Evolutionary conservation across 345 rosid genomes (phyloP).

Genomic region (Cochlearia excelsa): DNA sequence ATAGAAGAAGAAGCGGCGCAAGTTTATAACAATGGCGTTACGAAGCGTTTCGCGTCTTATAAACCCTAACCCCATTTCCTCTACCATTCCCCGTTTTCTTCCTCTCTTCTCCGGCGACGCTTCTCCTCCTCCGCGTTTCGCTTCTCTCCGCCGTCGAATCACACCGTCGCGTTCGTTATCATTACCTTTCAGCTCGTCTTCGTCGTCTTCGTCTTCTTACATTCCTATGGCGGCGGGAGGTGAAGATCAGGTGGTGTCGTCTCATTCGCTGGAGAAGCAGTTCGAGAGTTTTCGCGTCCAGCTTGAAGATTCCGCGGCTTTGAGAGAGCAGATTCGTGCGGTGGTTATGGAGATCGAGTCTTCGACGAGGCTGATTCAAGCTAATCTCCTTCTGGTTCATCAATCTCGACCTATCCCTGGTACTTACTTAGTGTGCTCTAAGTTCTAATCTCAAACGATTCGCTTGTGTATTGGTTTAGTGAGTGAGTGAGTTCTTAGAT

Average conservation of each 20-base stretch:
- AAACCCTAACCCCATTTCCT: conserved; percentile 46
- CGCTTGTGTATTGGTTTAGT: background rate
- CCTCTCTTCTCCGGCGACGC: conserved; percentile 25
- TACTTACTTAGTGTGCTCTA: conserved; percentile 21
- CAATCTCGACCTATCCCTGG: conserved; percentile 85
- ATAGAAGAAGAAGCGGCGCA: conserved; percentile 9
- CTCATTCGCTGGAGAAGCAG: conserved; percentile 60
- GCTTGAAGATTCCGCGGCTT: conserved; percentile 67
- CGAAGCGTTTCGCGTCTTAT: conserved; percentile 46
- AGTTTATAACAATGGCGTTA: conserved; percentile 37
- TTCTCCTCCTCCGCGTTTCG: conserved; percentile 12
- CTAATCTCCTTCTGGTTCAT: conserved; percentile 77
- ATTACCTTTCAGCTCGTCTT: conserved; percentile 23
- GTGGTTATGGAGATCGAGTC: conserved; percentile 79
- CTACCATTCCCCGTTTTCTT: conserved; percentile 26
- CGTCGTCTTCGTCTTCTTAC: conserved; percentile 16
- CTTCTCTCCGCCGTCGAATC: conserved; percentile 22
- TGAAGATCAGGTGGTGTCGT: conserved; percentile 32
- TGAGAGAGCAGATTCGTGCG: conserved; percentile 69
- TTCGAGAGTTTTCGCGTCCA: conserved; percentile 69
- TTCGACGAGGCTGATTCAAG: conserved; percentile 61
- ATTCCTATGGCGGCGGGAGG: conserved; percentile 56
- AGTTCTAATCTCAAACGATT: too few species aligned
- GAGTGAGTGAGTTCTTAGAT: background rate
- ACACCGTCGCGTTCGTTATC: background rate